These are phyloP conservation scores for Neurospora pannonica DNA, from an alignment of 495 filamentous ascomycete species.

Conservation along the genomic window DNA sequence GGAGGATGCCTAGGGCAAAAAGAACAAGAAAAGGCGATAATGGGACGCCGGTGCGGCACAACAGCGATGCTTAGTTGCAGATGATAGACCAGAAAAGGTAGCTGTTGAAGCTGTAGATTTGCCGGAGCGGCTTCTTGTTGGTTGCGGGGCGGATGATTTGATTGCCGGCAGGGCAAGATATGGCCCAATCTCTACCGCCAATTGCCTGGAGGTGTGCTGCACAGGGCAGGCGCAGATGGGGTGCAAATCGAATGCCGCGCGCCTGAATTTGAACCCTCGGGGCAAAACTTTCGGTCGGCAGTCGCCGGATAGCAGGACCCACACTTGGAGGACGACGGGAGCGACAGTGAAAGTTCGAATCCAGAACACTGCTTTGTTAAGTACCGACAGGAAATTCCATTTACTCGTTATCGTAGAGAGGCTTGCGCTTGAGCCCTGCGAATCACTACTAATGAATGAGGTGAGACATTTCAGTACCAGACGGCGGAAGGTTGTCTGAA, in stretches of 20 bases:
- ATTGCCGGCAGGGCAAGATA: conserved; percentile 23
- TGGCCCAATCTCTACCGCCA: conserved; percentile 9
- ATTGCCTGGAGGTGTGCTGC: conserved; percentile 8
- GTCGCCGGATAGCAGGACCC: background rate
- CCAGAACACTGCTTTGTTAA: background rate
- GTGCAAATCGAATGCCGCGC: background rate
- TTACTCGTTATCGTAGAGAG: background rate
- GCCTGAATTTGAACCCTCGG: background rate
- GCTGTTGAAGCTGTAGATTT: conserved; percentile 2
- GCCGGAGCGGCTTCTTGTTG: conserved; percentile 12
- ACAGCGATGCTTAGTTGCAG: background rate
- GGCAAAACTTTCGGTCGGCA: background rate
- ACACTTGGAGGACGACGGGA: background rate
- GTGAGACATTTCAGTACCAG: background rate
- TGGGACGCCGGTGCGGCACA: background rate
- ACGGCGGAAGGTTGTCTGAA: background rate
- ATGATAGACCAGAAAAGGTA: background rate
- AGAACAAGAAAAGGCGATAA: background rate
- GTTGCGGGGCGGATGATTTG: conserved; percentile 8
- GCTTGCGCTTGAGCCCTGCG: background rate
- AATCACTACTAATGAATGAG: background rate
- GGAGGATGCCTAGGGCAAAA: background rate
- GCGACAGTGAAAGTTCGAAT: background rate
- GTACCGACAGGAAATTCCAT: background rate
- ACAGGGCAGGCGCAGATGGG: background rate